Evolutionary conservation across 306 rosid species (phyloP).

Genomic region (Quercus cerris): DNA sequence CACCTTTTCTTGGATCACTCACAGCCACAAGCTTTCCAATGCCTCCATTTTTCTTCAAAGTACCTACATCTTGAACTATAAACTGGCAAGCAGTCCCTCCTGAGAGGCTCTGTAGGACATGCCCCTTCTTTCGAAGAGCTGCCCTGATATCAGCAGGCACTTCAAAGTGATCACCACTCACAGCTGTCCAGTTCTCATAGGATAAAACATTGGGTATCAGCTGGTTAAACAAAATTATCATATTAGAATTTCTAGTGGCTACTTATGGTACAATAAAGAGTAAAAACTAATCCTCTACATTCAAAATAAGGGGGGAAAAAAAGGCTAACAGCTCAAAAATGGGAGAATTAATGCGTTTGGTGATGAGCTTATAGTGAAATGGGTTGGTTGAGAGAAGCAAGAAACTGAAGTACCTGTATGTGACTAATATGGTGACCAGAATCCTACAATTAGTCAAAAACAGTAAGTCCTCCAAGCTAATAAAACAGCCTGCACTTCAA

Average conservation of each 20-base stretch:
- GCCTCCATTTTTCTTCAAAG: slow-evolving; percentile 15
- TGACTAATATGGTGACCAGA: neutral
- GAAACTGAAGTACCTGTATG: neutral
- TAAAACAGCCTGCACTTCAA: neutral
- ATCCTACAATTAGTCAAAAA: neutral
- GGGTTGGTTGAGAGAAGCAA: neutral
- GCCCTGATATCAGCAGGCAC: slow-evolving; percentile 47
- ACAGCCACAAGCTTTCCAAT: slow-evolving; percentile 60
- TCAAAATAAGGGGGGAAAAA: neutral
- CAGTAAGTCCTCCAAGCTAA: no score
- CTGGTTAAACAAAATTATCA: slow-evolving; percentile 34
- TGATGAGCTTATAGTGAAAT: neutral
- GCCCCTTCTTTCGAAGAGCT: slow-evolving; percentile 65
- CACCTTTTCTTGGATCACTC: slow-evolving; percentile 96
- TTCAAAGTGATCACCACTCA: slow-evolving; percentile 62
- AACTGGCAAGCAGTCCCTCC: slow-evolving; percentile 72
- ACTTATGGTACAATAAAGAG: neutral
- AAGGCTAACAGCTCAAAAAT: neutral
- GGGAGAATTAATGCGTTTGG: neutral
- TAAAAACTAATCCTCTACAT: neutral
- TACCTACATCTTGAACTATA: slow-evolving; percentile 31
- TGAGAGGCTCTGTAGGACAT: slow-evolving; percentile 54
- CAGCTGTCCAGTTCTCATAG: slow-evolving; percentile 85
- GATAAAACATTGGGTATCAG: slow-evolving; percentile 61
- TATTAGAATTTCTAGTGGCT: neutral